Evolutionary conservation across 768 basidiomycete genomes (phyloP), one percentile per base, ranked within the genome.

Genomic region (Ramaria rubella): DNA sequence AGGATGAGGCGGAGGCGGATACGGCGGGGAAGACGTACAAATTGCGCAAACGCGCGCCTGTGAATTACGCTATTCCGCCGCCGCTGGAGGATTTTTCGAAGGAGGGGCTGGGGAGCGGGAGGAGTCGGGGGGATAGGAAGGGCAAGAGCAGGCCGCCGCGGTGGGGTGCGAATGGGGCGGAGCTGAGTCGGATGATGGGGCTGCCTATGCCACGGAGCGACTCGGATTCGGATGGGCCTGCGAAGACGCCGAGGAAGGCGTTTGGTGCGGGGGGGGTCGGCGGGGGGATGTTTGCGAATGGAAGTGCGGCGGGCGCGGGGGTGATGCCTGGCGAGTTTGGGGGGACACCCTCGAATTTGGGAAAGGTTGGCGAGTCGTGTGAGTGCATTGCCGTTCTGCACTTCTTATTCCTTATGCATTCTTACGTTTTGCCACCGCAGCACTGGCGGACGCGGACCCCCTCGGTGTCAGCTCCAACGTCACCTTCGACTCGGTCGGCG

Each of bases 401-500:
- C 52, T 64, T 17, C 58, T 52, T 43, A n/a, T 64, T 29, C 44
- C 54, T 49, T 59, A 50, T 61, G 24, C 29, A 62, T 59, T 44
- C 38, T 62, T 59, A 59, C 43, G 19, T 66, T 56, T 57, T 38
- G 44, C 51, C 36, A 42, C 42, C 53, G 44, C 59, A 91, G 94
- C 83, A 38, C 80, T 94, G 15, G 94, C 95, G 7, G 96, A 99
- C 67, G 88, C 90, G 2, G 96, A 99, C 71, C 96, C 96, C 3
- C 77, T 99, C 15, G 94, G 94, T 14, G 90, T 95, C 7, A 94
- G 94, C 63, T 81, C 85, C 62, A 91, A 90, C 61, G 88, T 98
- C 7, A 94, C 94, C 0, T 98, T 99, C 66, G 92, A 96, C 64
- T 91, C 93, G 72, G 91, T 98, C 26, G 96, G 96, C 23, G 96